phyloP scores from a whole-genome alignment of 371 early-diverging fungal genomes.

The Zychaea mexicana region DNA sequence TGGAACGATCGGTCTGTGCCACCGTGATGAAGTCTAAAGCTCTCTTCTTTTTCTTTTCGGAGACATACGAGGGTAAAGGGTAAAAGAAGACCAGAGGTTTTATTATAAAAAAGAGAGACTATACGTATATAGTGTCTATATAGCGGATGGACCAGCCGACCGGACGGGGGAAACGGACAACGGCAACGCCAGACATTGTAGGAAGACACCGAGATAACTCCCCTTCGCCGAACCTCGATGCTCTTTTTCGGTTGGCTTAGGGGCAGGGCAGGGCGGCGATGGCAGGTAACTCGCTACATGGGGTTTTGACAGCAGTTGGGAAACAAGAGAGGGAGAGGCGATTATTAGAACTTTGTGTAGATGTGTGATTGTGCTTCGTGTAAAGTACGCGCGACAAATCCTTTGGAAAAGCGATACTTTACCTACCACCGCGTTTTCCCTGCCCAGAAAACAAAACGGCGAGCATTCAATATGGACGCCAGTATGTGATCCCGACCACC shows the following conservation, averaged over 20 bases:
- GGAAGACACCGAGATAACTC: too few species aligned
- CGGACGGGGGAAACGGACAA: not conserved
- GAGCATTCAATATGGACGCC: too few species aligned
- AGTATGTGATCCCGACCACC: not conserved
- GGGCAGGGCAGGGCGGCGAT: conserved; percentile 12
- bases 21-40: not conserved
- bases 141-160: conserved; percentile 5
- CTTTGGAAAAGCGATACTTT: conserved; percentile 3
- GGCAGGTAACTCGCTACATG: conserved; percentile 42
- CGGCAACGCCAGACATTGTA: not conserved
- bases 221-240: too few species aligned
- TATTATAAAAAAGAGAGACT: not conserved
- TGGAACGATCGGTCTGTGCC: not conserved
- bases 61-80: not conserved
- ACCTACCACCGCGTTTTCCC: conserved; percentile 31
- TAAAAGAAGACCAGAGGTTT: not conserved
- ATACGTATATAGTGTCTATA: not conserved
- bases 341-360: too few species aligned
- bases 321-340: not conserved
- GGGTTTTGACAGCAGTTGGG: too few species aligned
- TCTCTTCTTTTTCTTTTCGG: too few species aligned
- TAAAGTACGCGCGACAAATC: too few species aligned
- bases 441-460: too few species aligned
- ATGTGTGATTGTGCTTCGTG: too few species aligned
- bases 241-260: not conserved